Evolutionary conservation across 805 yeast genomes (phyloP).

Genomic region (Candida alai): DNA sequence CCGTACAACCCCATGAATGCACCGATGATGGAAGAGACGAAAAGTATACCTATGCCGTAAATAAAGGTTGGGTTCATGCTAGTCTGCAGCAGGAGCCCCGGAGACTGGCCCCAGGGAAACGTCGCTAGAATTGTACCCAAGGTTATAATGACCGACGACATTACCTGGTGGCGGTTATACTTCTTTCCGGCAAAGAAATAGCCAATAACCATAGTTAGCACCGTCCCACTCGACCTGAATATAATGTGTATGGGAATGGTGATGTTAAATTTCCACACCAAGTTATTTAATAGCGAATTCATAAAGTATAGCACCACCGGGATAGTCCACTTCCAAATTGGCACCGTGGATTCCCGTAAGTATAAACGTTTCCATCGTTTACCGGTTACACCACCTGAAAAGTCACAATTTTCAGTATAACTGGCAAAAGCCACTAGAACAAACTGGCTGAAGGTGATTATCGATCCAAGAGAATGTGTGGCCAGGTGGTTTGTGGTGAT

Average conservation of each 20-base stretch:
- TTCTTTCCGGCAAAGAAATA: conserved; percentile 38
- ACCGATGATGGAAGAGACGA: conserved; percentile 46
- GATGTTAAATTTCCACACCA: conserved; percentile 52
- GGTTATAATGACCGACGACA: conserved; percentile 49
- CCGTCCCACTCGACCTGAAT: conserved; percentile 60
- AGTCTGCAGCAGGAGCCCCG: no score
- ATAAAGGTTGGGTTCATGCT: conserved; percentile 9
- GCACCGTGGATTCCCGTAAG: conserved; percentile 33
- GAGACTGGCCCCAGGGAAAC: conserved; percentile 7
- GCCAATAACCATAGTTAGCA: conserved; percentile 59
- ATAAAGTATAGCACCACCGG: conserved; percentile 49
- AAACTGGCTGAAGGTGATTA: conserved; percentile 60
- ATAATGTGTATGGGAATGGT: conserved; percentile 67
- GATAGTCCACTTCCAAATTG: conserved; percentile 40
- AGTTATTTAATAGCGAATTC: conserved; percentile 53
- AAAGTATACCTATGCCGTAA: conserved; percentile 39
- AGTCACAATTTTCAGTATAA: conserved; percentile 31
- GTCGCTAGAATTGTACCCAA: conserved; percentile 50
- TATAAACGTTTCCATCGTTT: conserved; percentile 21
- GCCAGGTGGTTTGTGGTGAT: conserved; percentile 19
- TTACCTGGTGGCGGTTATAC: conserved; percentile 44
- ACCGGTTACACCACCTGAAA: no score
- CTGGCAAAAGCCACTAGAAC: conserved; percentile 47
- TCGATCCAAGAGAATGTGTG: conserved; percentile 41
- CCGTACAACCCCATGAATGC: conserved; percentile 57